Percentiles rank a stretch among this genome's conserved stretches.
These are phyloP conservation scores for Achlya hypogyna DNA, from an alignment of 352 stramenopile genomes.

Conservation along the genomic window DNA sequence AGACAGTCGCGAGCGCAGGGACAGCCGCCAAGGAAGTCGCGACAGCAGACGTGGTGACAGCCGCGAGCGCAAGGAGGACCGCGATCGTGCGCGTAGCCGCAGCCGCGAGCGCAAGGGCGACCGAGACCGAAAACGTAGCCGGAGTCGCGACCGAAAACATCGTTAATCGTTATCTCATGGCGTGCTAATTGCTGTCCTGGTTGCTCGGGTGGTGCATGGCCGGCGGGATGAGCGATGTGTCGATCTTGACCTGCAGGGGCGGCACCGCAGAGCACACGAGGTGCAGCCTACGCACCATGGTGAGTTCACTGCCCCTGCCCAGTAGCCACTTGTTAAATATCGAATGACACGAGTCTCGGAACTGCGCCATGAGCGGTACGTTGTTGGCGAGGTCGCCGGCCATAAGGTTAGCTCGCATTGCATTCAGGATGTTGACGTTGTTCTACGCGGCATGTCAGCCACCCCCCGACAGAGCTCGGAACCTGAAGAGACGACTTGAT, in stretches of 20 bases:
- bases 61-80: background rate
- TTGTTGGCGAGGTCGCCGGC: constrained; percentile 49
- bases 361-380: constrained; percentile 44
- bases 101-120: constrained; percentile 22
- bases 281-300: constrained; percentile 29
- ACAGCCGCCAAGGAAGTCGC: constrained; percentile 21
- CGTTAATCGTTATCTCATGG: background rate
- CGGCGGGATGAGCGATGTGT: constrained; percentile 51
- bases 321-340: constrained; percentile 42
- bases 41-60: background rate
- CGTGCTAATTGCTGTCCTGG: constrained; percentile 15
- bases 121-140: constrained; percentile 27
- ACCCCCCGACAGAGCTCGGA: background rate
- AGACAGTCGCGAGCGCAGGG: constrained; percentile 19
- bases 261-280: constrained; percentile 56
- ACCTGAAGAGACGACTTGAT: constrained; percentile 7
- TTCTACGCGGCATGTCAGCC: constrained; percentile 27
- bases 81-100: constrained; percentile 1
- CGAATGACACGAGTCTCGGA: constrained; percentile 54
- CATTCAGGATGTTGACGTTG: constrained; percentile 50
- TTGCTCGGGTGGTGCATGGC: constrained; percentile 19
- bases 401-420: constrained; percentile 60
- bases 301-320: background rate
- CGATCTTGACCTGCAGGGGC: constrained; percentile 49
- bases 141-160: constrained; percentile 25